Evolutionary conservation across 441 rosid genomes (phyloP), one percentile per base, ranked within the genome.

Genomic region (Breynia disticha): DNA sequence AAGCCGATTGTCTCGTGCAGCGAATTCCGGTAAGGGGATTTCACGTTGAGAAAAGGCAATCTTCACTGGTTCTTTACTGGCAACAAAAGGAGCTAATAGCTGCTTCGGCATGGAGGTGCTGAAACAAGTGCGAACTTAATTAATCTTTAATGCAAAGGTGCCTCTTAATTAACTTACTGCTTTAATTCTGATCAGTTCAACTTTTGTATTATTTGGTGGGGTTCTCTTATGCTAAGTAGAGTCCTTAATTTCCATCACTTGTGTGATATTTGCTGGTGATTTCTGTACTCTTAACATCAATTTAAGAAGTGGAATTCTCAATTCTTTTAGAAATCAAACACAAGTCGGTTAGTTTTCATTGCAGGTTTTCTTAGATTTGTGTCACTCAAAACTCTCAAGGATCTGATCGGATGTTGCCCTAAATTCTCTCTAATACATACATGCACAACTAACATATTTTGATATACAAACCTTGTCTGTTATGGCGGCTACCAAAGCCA

Each of bases 21-120:
- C 70, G 86, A 61, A 70, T 71, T 48, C 82, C 72, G 14, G 79
- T 60, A 9, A 75, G 76, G 59, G 91, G 87, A 16, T 84, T 84
- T 59, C 82, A 79, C 45, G 82, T 84, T 21, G 87, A 81, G 70
- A 84, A 81, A 79, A 64, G 68, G 10, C 83, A 72, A 55, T 67
- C 78, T 24, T 70, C 72, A 19, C 87, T 84, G 8, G 79, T 74
- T 32, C 87, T 84, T 19, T 84, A 73, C 55, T 84, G 91, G 91
- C 83, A 79, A 74, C 67, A 61, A 12, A 62, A 72, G 46, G 85
- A 81, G 67, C 86, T 84, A 20, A 66, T 81, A 21, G 72, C 87
- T 13, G 86, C 71, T 56, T 81, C 87, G 9, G 83, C 85, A 24
- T 84, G 91, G 91, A 79, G 73, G 57, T 75, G 83, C 62, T 79